Percentiles rank a stretch among this genome's conserved stretches.
phyloP scores from a whole-genome alignment of 2,329 filamentous ascomycete genomes.

The Ophiostoma montium region DNA sequence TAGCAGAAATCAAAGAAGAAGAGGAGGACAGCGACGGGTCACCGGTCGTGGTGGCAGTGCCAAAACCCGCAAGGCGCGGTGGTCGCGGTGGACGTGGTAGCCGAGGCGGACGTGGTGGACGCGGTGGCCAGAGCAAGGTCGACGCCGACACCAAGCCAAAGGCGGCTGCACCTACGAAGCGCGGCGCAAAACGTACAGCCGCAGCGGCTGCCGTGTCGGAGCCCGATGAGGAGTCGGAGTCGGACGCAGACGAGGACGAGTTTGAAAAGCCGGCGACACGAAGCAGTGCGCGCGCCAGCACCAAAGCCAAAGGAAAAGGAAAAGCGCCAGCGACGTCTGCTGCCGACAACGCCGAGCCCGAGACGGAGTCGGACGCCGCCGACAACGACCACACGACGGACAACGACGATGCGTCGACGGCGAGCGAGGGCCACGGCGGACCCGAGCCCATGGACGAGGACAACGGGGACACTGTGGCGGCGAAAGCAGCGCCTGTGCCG shows the following conservation, averaged over 20 bases:
- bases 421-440: conserved; percentile 27
- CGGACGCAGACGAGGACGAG: conserved; percentile 28
- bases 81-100: neutral
- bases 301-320: neutral
- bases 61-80: neutral
- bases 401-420: conserved; percentile 29
- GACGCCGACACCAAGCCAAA: conserved; percentile 2
- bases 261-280: conserved; percentile 22
- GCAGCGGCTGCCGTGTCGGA: conserved; percentile 27
- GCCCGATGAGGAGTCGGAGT: conserved; percentile 24
- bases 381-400: conserved; percentile 16
- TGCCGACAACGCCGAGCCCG: neutral
- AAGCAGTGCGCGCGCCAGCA: neutral
- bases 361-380: conserved; percentile 10
- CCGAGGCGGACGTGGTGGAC: neutral
- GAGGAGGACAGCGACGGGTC: neutral
- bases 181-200: conserved; percentile 16
- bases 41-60: neutral
- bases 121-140: neutral
- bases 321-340: neutral
- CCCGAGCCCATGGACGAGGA: conserved; percentile 12
- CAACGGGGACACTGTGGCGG: neutral
- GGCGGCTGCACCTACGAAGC: conserved; percentile 16
- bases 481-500: neutral
- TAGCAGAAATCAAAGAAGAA: conserved; percentile 16